phyloP scores from a whole-genome alignment of 352 stramenopile species.

The Globisporangium rhizosaccharum region DNA sequence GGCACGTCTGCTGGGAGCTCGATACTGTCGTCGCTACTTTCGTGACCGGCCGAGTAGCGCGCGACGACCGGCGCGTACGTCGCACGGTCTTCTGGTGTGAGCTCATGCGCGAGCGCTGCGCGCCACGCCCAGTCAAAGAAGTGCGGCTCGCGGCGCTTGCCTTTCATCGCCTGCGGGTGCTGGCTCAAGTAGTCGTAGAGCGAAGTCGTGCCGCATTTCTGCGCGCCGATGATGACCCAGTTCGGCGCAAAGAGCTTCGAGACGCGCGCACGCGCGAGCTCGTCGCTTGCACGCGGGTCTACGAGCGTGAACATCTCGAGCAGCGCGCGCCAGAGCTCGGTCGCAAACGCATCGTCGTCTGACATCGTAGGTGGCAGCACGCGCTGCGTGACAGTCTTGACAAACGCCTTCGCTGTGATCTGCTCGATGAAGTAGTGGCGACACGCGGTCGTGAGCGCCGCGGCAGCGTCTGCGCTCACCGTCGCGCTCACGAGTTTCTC shows the following conservation, averaged over 20 bases:
- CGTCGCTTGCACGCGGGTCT: constrained; percentile 26
- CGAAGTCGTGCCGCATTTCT: constrained; percentile 66
- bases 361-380: background rate
- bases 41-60: constrained; percentile 9
- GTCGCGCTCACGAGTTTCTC: constrained; percentile 21
- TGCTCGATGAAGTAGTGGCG: constrained; percentile 62
- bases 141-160: constrained; percentile 56
- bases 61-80: constrained; percentile 21
- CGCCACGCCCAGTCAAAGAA: constrained; percentile 65
- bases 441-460: constrained; percentile 23
- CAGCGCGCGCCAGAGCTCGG: constrained; percentile 25
- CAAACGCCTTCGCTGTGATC: constrained; percentile 41
- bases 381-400: constrained; percentile 14
- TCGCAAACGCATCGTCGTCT: constrained; percentile 7
- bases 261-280: constrained; percentile 19
- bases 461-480: constrained; percentile 15
- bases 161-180: constrained; percentile 82
- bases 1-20: background rate
- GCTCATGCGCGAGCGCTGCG: constrained; percentile 21
- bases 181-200: constrained; percentile 66
- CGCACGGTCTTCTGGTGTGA: constrained; percentile 20
- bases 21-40: constrained; percentile 1
- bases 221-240: constrained; percentile 54
- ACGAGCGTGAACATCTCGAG: constrained; percentile 40
- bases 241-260: constrained; percentile 28